A percentile compares a stretch with the other conserved stretches of the same genome.
Conservation (phyloP, 306 rosid genomes). For the Vigna trinervia region DNA sequence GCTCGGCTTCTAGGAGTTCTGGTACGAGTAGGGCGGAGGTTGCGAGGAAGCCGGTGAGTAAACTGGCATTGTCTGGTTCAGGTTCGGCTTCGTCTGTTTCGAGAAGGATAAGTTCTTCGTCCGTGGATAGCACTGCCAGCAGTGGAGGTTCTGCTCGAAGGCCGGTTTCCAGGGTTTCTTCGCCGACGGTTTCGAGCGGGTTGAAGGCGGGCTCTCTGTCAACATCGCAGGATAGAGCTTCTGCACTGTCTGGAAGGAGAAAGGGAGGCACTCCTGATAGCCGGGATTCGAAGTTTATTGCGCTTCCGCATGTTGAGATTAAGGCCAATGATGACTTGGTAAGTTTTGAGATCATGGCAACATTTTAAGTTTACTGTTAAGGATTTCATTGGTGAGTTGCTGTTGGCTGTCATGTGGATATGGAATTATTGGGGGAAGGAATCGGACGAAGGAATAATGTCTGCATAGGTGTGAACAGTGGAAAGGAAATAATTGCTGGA, state of each 20-base stretch:
- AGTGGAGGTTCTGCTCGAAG: constrained; percentile 65
- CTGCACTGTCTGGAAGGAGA: constrained; percentile 72
- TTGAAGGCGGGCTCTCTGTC: constrained; percentile 66
- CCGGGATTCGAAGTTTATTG: constrained; percentile 73
- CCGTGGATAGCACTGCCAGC: constrained; percentile 64
- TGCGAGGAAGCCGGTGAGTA: constrained; percentile 58
- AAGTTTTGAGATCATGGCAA: constrained; percentile 41
- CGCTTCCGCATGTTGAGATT: constrained; percentile 90
- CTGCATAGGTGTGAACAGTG: background rate
- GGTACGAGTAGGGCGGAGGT: constrained; percentile 51
- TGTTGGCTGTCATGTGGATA: constrained; percentile 1
- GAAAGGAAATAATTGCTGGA: constrained; percentile 7
- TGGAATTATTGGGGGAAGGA: background rate
- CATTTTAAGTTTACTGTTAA: background rate
- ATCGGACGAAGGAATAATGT: background rate
- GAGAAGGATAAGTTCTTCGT: constrained; percentile 54
- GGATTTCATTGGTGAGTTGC: constrained; percentile 24
- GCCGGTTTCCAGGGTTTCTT: constrained; percentile 65
- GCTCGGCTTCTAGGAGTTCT: constrained; percentile 52
- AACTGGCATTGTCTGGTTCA: constrained; percentile 54
- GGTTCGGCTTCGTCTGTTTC: constrained; percentile 57
- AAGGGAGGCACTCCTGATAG: constrained; percentile 68
- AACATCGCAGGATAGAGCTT: constrained; percentile 65
- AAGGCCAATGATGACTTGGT: constrained; percentile 96
- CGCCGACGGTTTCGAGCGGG: constrained; percentile 64